Evolutionary conservation across 2,329 filamentous ascomycete genomes (phyloP), one percentile per base, ranked within the genome.

Genomic region (Trichoderma breve): DNA sequence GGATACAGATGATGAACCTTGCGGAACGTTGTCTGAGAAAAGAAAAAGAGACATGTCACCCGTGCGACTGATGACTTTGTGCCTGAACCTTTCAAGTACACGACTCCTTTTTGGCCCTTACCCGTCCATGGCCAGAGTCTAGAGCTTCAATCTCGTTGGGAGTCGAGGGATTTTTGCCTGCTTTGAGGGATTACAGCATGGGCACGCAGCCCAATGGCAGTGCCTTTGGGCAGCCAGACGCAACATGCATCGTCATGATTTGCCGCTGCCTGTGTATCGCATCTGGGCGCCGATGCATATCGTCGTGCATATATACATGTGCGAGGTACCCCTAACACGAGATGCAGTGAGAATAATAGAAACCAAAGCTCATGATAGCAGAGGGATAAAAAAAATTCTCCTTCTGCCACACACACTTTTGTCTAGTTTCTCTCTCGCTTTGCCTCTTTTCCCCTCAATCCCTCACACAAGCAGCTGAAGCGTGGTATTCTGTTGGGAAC

Each of bases 261-360:
- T 30, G 70, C 61, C 53, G 53, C 30, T 2, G 32, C 15, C 9
- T n/a, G 11, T 28, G 57, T 43, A 63, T 68, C 43, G 64, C 43
- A 53, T 72, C 70, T 62, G 70, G 70, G 70, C 70, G 63, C 70
- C n/a, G 70, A 72, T 72, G 70, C 70, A 72, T 72, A 67, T 61
- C 39, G 61, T 28, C 51, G 51, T 63, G 61, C 58, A 64, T 58
- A 43, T 30, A 30, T 55, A 28, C 26, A 60, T 21, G 58, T 62
- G 34, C 34, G 26, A 39, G 36, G 61, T 36, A 51, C 61, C 39
- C 34, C 34, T 30, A 36, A 30, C 43, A 43, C 43, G 36, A 47
- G 34, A 43, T 28, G 39, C 36, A 21, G 34, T 21, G 24, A 39
- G 24, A 21, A 14, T 53, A 21, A 36, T 15, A 15, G 34, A 21